Conservation (phyloP, 2,329 filamentous ascomycete genomes). For the Trichoderma sp. region DNA sequence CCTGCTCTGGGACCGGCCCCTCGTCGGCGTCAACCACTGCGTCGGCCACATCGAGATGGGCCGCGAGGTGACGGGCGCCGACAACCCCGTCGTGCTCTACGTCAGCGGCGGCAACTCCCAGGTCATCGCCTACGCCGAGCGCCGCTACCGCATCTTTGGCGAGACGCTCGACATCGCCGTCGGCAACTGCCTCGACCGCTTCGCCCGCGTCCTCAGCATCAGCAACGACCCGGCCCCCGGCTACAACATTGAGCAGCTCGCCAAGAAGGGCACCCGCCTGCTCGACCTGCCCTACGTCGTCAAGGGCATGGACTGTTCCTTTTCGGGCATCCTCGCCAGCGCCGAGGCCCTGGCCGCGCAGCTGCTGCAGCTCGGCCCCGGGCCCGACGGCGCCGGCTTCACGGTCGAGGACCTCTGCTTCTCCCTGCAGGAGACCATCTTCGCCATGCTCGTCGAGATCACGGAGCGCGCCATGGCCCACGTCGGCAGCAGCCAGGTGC, state of each 20-base stretch:
- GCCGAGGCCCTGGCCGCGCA: constrained; percentile 78
- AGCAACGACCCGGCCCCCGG: constrained; percentile 95
- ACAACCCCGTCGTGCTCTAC: constrained; percentile 93
- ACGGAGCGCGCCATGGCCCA: constrained; percentile 98
- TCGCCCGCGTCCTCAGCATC: constrained; percentile 87
- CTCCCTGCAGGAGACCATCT: constrained; percentile 92
- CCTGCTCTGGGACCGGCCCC: constrained; percentile 82
- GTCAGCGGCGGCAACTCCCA: constrained; percentile 96
- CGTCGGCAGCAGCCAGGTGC: constrained; percentile 84
- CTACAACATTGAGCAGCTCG: constrained; percentile 96
- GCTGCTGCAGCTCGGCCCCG: constrained; percentile 53
- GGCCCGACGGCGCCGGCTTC: constrained; percentile 59
- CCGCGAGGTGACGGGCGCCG: constrained; percentile 83
- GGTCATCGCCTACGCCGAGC: constrained; percentile 93
- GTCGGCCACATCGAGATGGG: constrained; percentile 99
- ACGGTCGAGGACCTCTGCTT: constrained; percentile 89
- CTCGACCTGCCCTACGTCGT: constrained; percentile 93
- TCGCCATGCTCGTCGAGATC: constrained; percentile 96
- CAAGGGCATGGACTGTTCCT: constrained; percentile 98
- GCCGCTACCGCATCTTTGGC: constrained; percentile 95
- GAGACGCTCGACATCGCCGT: constrained; percentile 97
- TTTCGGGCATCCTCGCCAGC: constrained; percentile 85
- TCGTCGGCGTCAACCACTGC: constrained; percentile 97
- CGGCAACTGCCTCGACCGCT: constrained; percentile 94
- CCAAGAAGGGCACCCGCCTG: constrained; percentile 70